Base-by-base conservation (phyloP, 257 asterid genomes). In the Buddleja alternifolia region DNA sequence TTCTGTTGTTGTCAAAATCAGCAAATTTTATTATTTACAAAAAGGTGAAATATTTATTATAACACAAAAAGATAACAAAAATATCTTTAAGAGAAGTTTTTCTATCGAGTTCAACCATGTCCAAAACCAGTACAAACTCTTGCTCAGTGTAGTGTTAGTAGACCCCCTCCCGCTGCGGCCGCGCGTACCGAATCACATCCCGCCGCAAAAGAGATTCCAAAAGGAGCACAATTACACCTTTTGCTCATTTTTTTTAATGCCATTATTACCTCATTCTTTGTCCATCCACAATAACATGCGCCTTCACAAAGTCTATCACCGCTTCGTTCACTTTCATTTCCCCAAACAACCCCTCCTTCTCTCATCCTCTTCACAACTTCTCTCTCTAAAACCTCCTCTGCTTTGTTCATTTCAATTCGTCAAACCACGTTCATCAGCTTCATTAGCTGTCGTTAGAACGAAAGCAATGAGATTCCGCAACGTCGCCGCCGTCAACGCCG, bases 291-390 rank as follows among this genome's bases (percentile, higher is more conserved):
- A 73, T 74, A 75, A 63, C 25, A 90, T 81, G 96, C 82, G 84
- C 76, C 85, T 84, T 21, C 79, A 80, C 74, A 84, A 79, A 78
- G 96, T 86, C 81, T 76, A 77, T 45, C 84, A 83, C 67, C 83
- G 93, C 16, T 64, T 63, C 34, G 78, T 76, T 64, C 77, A 77
- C 65, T 55, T 82, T 57, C 78, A 80, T 67, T 59, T 78, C 61
- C 74, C 83, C 73, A 81, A 70, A 64, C 81, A 53, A 32, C 81
- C 81, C 20, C 51, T 75, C 70, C 67, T 75, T 47, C 60, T 72
- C 76, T 50, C 77, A 65, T 55, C 78, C 42, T 37, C 76, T 4
- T 63, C 76, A 36, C 72, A 63, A 71, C 56, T n/a, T 67, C 65
- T 74, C 79, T 65, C 82, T 51, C 70, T 56, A 21, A 79, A 79